Conservation (phyloP, 2,329 filamentous ascomycete genomes). For the Parafenestella ontariensis region DNA sequence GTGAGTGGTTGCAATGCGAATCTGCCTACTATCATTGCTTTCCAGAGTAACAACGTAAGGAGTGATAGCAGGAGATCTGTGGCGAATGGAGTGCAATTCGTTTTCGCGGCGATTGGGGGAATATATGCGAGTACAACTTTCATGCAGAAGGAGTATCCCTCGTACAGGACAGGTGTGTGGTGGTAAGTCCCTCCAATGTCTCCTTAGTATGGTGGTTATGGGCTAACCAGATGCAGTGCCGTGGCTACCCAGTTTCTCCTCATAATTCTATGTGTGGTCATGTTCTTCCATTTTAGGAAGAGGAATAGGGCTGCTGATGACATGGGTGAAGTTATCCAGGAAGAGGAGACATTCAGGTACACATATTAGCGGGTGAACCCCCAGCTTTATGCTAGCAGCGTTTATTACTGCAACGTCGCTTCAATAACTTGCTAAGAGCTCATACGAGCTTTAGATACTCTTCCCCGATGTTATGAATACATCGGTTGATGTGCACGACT, state of each 20-base stretch:
- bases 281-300: conserved; percentile 23
- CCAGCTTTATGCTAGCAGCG: background rate
- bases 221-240: background rate
- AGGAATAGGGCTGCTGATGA: conserved; percentile 17
- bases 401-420: too few species aligned
- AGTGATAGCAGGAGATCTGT: conserved; percentile 37
- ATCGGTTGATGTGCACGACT: too few species aligned
- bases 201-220: background rate
- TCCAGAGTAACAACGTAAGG: conserved; percentile 44
- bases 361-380: background rate
- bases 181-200: conserved; percentile 10
- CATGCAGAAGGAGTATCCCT: conserved; percentile 40
- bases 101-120: conserved; percentile 42
- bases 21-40: conserved; percentile 39
- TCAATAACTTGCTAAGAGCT: too few species aligned
- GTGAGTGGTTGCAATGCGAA: conserved; percentile 41
- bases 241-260: conserved; percentile 26
- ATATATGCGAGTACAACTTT: conserved; percentile 43
- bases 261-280: conserved; percentile 21
- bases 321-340: background rate
- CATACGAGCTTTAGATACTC: too few species aligned
- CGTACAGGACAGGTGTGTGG: conserved; percentile 39
- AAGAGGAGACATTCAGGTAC: conserved; percentile 13
- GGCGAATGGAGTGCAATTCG: conserved; percentile 39
- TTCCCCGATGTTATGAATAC: too few species aligned